These are phyloP conservation scores for Choricystis sp. DNA, from an alignment of 139 green algal genomes.

Conservation along the genomic window DNA sequence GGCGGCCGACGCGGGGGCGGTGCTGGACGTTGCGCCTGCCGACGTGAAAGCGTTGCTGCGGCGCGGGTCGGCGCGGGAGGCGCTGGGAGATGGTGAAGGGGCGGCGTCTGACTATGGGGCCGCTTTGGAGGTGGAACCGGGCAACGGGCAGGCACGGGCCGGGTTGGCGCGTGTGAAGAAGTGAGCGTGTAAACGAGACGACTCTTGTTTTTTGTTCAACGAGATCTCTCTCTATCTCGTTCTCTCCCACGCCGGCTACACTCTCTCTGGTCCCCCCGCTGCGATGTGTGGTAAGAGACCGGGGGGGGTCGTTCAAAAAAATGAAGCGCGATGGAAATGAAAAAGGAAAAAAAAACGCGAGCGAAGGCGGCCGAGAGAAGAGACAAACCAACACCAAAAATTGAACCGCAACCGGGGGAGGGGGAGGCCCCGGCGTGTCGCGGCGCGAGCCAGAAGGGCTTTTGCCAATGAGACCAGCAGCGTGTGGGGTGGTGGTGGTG, in stretches of 20 bases:
- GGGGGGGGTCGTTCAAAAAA: too few species aligned
- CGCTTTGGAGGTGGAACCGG: constrained; percentile 28
- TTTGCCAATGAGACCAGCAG: too few species aligned
- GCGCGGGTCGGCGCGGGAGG: constrained; percentile 19
- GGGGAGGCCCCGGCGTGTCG: too few species aligned
- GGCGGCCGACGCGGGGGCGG: constrained; percentile 26
- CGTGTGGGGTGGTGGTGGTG: too few species aligned
- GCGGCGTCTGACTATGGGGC: constrained; percentile 20
- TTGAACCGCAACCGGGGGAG: too few species aligned
- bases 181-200: not conserved
- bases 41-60: constrained; percentile 67
- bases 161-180: constrained; percentile 9
- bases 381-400: too few species aligned
- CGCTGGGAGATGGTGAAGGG: constrained; percentile 8
- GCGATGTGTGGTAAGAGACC: too few species aligned
- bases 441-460: too few species aligned
- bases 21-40: constrained; percentile 28
- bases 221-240: not conserved
- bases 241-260: not conserved
- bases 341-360: too few species aligned
- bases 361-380: too few species aligned
- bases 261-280: too few species aligned
- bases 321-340: too few species aligned
- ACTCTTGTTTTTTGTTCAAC: not conserved
- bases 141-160: constrained; percentile 31